These are phyloP conservation scores for Sphaerobolus stellatus DNA, from an alignment of 1,284 basidiomycete species.

Conservation along the genomic window DNA sequence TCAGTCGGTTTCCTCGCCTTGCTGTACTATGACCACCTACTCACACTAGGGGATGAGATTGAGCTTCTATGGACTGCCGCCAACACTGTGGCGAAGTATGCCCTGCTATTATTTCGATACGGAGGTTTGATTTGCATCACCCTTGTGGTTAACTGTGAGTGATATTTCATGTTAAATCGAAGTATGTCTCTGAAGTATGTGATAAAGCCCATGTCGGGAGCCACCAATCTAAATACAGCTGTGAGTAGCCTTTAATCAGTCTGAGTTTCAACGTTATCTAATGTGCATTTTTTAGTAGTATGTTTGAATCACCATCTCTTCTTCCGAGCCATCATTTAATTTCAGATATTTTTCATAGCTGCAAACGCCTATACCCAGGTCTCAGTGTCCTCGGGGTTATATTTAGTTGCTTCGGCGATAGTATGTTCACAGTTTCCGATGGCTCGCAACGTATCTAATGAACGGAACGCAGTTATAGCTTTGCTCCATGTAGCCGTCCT, in stretches of 20 bases:
- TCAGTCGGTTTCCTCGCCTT: too few species aligned
- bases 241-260: background rate
- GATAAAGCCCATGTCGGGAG: background rate
- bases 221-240: background rate
- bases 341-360: background rate
- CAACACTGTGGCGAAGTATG: background rate
- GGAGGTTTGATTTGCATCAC: background rate
- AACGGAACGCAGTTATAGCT: background rate
- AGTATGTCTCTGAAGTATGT: background rate
- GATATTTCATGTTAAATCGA: background rate
- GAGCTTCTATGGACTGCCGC: conserved; percentile 4
- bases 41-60: background rate
- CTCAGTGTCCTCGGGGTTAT: background rate
- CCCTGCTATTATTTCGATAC: conserved; percentile 2
- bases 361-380: background rate
- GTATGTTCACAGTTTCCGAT: background rate
- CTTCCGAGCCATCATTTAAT: background rate
- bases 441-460: background rate
- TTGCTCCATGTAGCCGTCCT: background rate
- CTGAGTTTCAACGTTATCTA: background rate
- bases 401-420: background rate
- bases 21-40: background rate
- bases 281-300: background rate
- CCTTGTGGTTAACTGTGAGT: background rate
- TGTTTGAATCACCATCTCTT: background rate